Conservation (phyloP, 1,284 basidiomycete species). For the Neonothopanus nambi region DNA sequence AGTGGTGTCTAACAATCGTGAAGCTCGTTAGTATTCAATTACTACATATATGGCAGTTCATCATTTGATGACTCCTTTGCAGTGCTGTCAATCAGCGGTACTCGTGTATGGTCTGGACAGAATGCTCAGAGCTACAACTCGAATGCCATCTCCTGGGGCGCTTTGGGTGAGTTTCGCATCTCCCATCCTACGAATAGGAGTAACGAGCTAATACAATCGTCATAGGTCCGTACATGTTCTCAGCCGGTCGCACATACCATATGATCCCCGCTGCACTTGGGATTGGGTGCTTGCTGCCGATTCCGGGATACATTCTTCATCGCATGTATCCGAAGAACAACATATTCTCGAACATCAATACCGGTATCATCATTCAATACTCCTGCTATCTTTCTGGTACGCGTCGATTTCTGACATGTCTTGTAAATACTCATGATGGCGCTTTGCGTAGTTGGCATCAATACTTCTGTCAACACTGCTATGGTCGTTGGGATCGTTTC, state of each 20-base stretch:
- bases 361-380: constrained; percentile 19
- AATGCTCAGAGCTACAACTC: constrained; percentile 21
- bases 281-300: constrained; percentile 17
- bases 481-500: constrained; percentile 18
- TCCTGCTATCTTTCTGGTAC: constrained; percentile 6
- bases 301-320: constrained; percentile 17
- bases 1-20: constrained; percentile 17
- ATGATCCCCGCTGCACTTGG: constrained; percentile 18
- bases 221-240: constrained; percentile 17
- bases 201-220: too few relatives aligned
- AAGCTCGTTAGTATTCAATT: constrained; percentile 1
- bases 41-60: too few relatives aligned
- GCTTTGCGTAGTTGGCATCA: constrained; percentile 17
- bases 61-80: too few relatives aligned
- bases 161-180: constrained; percentile 7
- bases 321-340: constrained; percentile 16
- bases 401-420: neutral
- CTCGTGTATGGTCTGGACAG: constrained; percentile 21
- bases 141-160: constrained; percentile 21
- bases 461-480: constrained; percentile 18
- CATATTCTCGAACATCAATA: constrained; percentile 14
- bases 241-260: constrained; percentile 18
- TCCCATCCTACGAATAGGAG: too few relatives aligned
- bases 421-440: neutral
- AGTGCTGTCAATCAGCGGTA: constrained; percentile 18